Conservation (phyloP, 208 protist genomes). For the Tritrichomonas foetus region DNA sequence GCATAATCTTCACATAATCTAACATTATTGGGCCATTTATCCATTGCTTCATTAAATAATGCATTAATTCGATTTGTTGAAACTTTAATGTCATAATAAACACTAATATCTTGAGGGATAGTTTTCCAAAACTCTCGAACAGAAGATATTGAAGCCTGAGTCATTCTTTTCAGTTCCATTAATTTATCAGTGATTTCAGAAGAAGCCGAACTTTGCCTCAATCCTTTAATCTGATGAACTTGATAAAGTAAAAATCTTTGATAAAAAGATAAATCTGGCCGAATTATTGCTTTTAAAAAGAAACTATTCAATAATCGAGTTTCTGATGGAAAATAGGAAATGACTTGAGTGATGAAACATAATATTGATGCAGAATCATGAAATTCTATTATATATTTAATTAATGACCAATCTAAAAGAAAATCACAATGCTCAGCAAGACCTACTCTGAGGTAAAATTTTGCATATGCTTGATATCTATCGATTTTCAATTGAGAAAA, state of each 20-base stretch:
- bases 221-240: background rate
- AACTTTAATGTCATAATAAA: background rate
- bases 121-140: background rate
- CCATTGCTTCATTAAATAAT: background rate
- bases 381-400: background rate
- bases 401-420: background rate
- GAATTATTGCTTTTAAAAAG: background rate
- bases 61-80: background rate
- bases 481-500: too few relatives aligned
- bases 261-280: background rate
- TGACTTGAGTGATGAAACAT: background rate
- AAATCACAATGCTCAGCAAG: background rate
- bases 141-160: background rate
- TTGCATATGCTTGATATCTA: background rate
- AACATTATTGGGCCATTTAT: background rate
- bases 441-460: background rate
- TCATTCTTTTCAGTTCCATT: background rate
- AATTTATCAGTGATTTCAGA: background rate
- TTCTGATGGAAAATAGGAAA: background rate
- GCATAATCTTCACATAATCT: background rate
- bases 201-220: background rate
- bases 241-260: background rate
- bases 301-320: background rate
- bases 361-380: background rate
- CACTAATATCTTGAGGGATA: background rate